Evolutionary conservation across 371 early-diverging fungal genomes (phyloP), one percentile per base, ranked within the genome.

Genomic region (Mortierella sp.): DNA sequence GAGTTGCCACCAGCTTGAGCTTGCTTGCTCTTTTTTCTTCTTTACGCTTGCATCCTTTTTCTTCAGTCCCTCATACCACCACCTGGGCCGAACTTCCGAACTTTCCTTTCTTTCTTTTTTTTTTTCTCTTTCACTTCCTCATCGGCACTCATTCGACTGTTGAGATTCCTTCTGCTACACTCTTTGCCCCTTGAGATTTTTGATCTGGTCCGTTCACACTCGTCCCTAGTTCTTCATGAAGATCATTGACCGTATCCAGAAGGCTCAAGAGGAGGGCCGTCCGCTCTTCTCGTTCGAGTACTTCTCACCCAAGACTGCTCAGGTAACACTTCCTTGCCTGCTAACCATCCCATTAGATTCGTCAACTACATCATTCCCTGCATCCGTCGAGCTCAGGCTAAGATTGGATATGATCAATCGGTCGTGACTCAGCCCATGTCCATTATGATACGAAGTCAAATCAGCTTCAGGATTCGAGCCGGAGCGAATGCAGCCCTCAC

Each of bases 221-320:
- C 31, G 12, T 47, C 40, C 2, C 16, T 19, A 19, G 28, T 19
- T 21, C 19, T 27, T 29, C 41, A 91, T 92, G 93, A 93, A 93
- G 68, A 79, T 93, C 61, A 87, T 89, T 57, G 90, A 91, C 70
- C 92, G 92, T 58, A 89, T 93, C 64, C 82, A 82, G 37, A 85
- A 84, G 71, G 92, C 89, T 41, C 84, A 86, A 51, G 82, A 85
- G 58, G 90, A 91, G 65, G 87, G 86, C 40, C 88, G 91, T 46
- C 73, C 83, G 46, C 90, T 83, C 69, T 94, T 92, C 91, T 96
- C 96, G 17, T 97, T 97, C 79, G 97, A 97, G 83, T 97, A 93
- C 85, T 97, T 96, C 66, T 96, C 97, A 46, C 97, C 97, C 67
- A 97, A 94, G 84, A 97, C 98, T 25, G 86, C 91, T 67, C 92